A percentile compares a stretch with the other conserved stretches of the same genome.
These are phyloP conservation scores for Persicaria maculosa DNA, from an alignment of 148 eudicot species.

Conservation along the genomic window DNA sequence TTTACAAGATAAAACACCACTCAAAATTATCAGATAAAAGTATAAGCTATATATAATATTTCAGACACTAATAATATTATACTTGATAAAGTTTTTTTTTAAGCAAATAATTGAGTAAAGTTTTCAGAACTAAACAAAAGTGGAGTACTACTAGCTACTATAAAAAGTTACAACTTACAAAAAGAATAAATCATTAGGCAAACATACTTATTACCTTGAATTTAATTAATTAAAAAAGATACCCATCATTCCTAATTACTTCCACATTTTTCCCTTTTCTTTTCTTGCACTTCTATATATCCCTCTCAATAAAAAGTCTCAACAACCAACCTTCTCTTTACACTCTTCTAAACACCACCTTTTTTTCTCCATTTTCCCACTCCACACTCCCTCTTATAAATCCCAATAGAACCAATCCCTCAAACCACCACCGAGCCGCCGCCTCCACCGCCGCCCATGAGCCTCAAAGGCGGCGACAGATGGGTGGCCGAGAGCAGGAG, in stretches of 20 bases:
- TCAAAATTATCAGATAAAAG: too few species aligned
- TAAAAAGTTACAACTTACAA: too few species aligned
- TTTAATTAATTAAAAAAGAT: background rate
- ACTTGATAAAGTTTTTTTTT: too few species aligned
- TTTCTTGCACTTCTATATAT: background rate
- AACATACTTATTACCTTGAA: background rate
- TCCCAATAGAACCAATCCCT: background rate
- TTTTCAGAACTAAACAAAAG: too few species aligned
- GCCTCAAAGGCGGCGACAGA: background rate
- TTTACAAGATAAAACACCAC: too few species aligned
- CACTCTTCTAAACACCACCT: background rate
- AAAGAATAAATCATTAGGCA: background rate
- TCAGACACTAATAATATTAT: too few species aligned
- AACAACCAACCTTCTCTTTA: background rate
- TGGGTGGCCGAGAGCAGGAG: background rate
- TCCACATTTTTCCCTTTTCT: background rate
- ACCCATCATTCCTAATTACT: background rate
- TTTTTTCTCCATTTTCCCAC: background rate
- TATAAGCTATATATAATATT: too few species aligned
- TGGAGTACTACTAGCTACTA: too few species aligned
- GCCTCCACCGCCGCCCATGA: background rate
- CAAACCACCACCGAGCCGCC: background rate
- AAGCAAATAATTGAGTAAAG: too few species aligned
- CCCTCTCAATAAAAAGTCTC: constrained; percentile 3
- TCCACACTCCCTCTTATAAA: background rate